These are phyloP conservation scores for Camillea tinctor DNA, from an alignment of 2,329 filamentous ascomycete species.

Conservation along the genomic window DNA sequence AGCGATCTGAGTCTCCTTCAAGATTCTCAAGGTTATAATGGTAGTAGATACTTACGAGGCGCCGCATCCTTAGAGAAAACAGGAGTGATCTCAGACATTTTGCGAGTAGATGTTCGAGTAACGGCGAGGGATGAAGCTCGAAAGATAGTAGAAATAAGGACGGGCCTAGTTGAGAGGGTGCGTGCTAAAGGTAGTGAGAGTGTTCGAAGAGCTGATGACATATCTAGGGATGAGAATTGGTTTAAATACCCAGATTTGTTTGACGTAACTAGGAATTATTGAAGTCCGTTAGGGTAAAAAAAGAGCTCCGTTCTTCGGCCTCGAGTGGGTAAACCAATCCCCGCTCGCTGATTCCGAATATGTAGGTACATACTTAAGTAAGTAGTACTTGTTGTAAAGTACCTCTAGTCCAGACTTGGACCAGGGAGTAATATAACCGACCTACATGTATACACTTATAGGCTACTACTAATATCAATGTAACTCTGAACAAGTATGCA, in stretches of 20 bases:
- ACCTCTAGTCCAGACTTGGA: too few relatives aligned
- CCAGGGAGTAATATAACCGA: too few relatives aligned
- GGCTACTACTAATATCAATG: neutral
- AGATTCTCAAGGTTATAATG: neutral
- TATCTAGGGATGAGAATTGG: constrained; percentile 13
- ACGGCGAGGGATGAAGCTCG: constrained; percentile 21
- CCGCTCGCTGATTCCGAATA: neutral
- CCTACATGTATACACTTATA: neutral
- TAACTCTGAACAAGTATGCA: too few relatives aligned
- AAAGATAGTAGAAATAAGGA: constrained; percentile 3
- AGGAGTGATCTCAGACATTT: constrained; percentile 45
- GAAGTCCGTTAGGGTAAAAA: constrained; percentile 14
- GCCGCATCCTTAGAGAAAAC: constrained; percentile 60
- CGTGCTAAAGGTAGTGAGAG: constrained; percentile 15
- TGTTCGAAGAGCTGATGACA: constrained; percentile 23
- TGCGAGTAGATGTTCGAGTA: constrained; percentile 35
- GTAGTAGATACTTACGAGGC: constrained; percentile 45
- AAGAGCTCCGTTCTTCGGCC: constrained; percentile 19
- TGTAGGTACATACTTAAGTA: constrained; percentile 1
- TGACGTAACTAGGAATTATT: neutral
- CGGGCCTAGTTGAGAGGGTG: constrained; percentile 1
- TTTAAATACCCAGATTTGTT: constrained; percentile 4
- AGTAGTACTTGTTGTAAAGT: too few relatives aligned
- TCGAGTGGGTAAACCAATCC: constrained; percentile 1
- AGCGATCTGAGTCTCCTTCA: constrained; percentile 11